Percentiles rank a stretch among this genome's conserved stretches.
Conservation (phyloP, 2,329 filamentous ascomycete species). For the Chrysosporium keratinophilum region DNA sequence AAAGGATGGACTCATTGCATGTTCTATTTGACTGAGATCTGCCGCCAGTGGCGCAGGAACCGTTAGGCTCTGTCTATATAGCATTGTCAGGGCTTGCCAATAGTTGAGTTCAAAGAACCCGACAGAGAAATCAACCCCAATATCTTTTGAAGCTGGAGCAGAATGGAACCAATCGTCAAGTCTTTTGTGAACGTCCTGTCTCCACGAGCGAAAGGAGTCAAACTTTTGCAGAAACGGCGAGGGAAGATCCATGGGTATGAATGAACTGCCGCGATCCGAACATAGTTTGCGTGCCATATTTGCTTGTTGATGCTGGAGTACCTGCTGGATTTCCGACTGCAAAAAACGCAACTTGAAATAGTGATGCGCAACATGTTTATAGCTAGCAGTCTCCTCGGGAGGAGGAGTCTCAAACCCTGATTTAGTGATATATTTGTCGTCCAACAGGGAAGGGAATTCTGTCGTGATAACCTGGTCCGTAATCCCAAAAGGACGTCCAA, state of each 20-base stretch:
- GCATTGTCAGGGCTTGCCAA: slow-evolving; percentile 93
- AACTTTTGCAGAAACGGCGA: slow-evolving; percentile 80
- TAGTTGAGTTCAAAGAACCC: slow-evolving; percentile 93
- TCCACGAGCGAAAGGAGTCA: slow-evolving; percentile 78
- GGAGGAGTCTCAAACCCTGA: slow-evolving; percentile 58
- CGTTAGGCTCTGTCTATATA: slow-evolving; percentile 82
- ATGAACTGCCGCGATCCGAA: slow-evolving; percentile 52
- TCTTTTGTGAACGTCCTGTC: slow-evolving; percentile 72
- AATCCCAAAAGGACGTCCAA: slow-evolving; percentile 85
- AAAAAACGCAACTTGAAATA: slow-evolving; percentile 81
- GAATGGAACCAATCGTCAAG: slow-evolving; percentile 78
- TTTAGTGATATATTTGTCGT: slow-evolving; percentile 79
- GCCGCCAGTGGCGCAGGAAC: slow-evolving; percentile 75
- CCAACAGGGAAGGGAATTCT: slow-evolving; percentile 78
- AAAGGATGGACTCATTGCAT: slow-evolving; percentile 47
- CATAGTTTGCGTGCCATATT: slow-evolving; percentile 60
- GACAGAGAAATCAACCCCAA: slow-evolving; percentile 77
- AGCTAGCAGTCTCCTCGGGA: slow-evolving; percentile 57
- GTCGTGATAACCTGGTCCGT: slow-evolving; percentile 96
- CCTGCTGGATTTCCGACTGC: slow-evolving; percentile 90
- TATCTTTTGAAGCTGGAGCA: slow-evolving; percentile 65
- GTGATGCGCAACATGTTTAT: slow-evolving; percentile 83
- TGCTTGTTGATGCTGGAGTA: slow-evolving; percentile 83
- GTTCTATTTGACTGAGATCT: slow-evolving; percentile 55
- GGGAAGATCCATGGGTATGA: slow-evolving; percentile 66